Base-by-base conservation (phyloP, 768 basidiomycete genomes). In the Pholiota microspora region DNA sequence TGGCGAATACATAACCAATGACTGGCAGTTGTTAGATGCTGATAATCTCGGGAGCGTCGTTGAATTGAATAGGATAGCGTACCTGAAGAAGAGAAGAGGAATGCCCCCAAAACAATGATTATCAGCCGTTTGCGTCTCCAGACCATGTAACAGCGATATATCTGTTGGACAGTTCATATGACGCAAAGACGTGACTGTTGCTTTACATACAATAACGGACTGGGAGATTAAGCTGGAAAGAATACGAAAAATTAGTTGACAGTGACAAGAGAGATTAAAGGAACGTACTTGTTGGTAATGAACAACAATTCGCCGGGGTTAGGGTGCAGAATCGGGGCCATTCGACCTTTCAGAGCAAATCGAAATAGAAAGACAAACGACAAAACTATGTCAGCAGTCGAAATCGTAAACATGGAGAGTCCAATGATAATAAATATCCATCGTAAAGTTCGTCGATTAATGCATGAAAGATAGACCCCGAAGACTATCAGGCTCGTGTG, bases 141-240 rank as follows among this genome's bases (percentile, higher is more conserved):
- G 13, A 61, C 57, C 29, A 61, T 45, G 40, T 64, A 64, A 38
- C 62, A 66, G 21, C 67, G 65, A 45, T 64, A 64, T 42, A 66
- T 51, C 61, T 66, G 54, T 34, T 31, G 24, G 23, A 44, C 27
- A 55, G 47, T 51, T 31, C 21, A 53, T 54, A 31, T 6, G 31
- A 42, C n/a, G 44, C 38, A 25, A 24, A 51, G 36, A 10, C 1
- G 25, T 32, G 21, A 52, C 49, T 13, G 29, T 25, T 36, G 16
- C 23, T 10, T 28, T 24, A 49, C 63, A 16, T 31, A 64, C 63
- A 23, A 67, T 50, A 24, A 63, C 49, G 15, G 54, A 51, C 44
- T 63, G 63, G 6, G 65, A 63, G 36, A 64, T 56, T 51, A 62
- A 42, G 51, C 64, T 68, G 51, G 18, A 44, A n/a, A 50, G 15